Base-by-base conservation (phyloP, 805 yeast genomes). In the Candida ipomoeae region DNA sequence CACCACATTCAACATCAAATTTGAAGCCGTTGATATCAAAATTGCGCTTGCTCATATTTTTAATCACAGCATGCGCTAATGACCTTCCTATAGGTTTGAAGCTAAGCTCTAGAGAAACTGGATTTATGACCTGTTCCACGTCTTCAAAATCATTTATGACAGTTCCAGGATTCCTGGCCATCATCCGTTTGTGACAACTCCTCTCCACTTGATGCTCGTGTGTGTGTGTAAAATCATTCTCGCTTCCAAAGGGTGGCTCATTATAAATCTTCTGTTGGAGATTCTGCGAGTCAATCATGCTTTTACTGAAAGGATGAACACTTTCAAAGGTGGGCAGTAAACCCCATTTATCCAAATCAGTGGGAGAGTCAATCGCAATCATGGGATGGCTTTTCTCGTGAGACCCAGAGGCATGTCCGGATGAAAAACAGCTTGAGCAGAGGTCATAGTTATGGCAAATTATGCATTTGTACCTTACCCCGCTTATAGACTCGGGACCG, bases 1-100 rank as follows among this genome's bases (percentile, higher is more conserved):
- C 64, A 42, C 67, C 66, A 44, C 67, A 65, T 45, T 69, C 65
- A 13, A 63, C 50, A 7, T 61, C 65, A 40, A 73, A 59, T 17
- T 53, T 58, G 50, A 71, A 58, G 34, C 66, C 60, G 3, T 65
- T 57, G 48, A 73, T 68, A 42, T 64, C 69, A 46, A 73, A 60
- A 2, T 53, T 37, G 23, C 55, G 53, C 1, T 38, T 21, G 1
- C 71, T 56, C 48, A 60, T 63, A 56, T 73, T 73, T 17, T 61
- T 57, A 33, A 73, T 54, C 18, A 62, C 57, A 10, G 69, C 55
- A 40, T 68, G 73, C 2, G 72, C 64, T 61, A 70, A 57, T 5
- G 58, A 55, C 21, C 55, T 58, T 3, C 72, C 61, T 45, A 69
- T 69, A 13, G 73, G 70, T 29, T 42, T 42, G 21, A 32, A 10